A percentile compares a stretch with the other conserved stretches of the same genome.
These are phyloP conservation scores for Prunus mira DNA, from an alignment of 306 rosid species.

Conservation along the genomic window DNA sequence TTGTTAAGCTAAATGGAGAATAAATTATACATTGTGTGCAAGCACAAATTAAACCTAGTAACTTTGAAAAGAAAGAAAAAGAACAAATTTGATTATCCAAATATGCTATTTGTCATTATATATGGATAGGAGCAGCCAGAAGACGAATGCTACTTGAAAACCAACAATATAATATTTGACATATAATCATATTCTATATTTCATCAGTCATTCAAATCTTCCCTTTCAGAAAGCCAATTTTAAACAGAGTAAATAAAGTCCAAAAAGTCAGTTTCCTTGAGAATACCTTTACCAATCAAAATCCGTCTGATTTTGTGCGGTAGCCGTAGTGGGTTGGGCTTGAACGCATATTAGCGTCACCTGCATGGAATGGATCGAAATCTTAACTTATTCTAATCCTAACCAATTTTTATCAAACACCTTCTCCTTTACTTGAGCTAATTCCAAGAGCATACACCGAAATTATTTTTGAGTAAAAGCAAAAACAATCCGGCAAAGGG, in stretches of 20 bases:
- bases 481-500: background rate
- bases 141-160: background rate
- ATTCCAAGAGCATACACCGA: no score
- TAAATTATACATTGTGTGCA: background rate
- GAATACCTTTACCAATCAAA: no score
- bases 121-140: background rate
- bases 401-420: no score
- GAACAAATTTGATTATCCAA: background rate
- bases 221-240: no score
- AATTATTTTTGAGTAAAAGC: background rate
- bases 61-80: background rate
- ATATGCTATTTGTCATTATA: background rate
- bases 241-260: no score
- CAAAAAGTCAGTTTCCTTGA: no score
- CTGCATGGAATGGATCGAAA: conserved; percentile 20
- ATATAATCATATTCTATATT: no score
- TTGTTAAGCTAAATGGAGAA: background rate
- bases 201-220: no score
- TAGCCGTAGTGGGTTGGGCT: conserved; percentile 71
- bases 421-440: no score
- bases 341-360: conserved; percentile 53
- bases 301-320: conserved; percentile 72
- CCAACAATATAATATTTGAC: no score
- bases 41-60: background rate
- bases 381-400: no score